Conservation (phyloP, 106 monocot genomes). For the Dendrobium catenatum region DNA sequence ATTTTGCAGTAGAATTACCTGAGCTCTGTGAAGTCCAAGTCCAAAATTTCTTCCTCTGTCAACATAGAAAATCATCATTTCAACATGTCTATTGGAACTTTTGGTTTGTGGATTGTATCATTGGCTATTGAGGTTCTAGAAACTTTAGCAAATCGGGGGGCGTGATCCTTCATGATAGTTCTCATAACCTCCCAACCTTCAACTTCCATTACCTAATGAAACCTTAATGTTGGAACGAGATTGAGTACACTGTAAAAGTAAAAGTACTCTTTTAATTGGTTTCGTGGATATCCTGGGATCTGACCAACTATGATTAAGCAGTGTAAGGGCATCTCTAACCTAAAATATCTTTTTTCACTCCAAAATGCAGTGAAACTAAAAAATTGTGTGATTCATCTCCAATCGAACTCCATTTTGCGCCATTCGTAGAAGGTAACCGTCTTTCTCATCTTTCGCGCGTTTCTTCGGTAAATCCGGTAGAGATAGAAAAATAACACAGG, state of each 20-base stretch:
- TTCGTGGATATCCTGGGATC: not conserved
- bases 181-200: not conserved
- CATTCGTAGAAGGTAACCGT: no score
- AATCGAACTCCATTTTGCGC: no score
- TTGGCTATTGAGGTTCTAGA: not conserved
- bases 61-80: not conserved
- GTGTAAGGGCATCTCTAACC: not conserved
- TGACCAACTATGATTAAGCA: not conserved
- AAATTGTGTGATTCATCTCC: no score
- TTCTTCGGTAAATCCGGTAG: no score
- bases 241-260: not conserved
- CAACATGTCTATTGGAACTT: not conserved
- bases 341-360: no score
- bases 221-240: not conserved
- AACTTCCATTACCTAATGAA: not conserved
- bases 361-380: no score
- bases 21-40: not conserved
- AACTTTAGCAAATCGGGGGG: not conserved
- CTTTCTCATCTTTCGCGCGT: no score
- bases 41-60: not conserved
- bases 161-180: not conserved
- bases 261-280: not conserved
- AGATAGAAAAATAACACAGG: no score
- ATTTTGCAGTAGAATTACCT: not conserved
- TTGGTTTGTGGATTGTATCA: not conserved